Evolutionary conservation across 768 basidiomycete species (phyloP).

Genomic region (Lentinula sp.): DNA sequence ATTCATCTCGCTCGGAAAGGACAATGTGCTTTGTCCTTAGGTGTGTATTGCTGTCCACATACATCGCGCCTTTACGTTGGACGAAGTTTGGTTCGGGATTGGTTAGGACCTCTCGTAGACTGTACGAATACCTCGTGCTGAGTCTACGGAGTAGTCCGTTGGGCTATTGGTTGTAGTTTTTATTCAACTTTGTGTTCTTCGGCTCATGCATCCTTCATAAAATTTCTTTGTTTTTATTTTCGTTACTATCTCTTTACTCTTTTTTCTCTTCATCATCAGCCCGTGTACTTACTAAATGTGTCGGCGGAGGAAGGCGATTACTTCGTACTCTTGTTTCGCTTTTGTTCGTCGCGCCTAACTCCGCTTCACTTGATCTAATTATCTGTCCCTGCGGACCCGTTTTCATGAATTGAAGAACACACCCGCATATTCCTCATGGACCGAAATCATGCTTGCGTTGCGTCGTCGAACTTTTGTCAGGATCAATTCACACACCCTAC

Average conservation of each 20-base stretch:
- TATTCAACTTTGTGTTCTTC: slow-evolving; percentile 27
- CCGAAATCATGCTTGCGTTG: neutral
- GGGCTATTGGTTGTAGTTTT: slow-evolving; percentile 62
- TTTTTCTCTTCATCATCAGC: neutral
- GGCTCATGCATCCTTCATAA: slow-evolving; percentile 8
- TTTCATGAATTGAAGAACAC: neutral
- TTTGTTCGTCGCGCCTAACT: neutral
- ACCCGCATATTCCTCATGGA: neutral
- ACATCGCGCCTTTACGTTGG: neutral
- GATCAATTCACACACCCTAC: neutral
- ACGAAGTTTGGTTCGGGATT: slow-evolving; percentile 3
- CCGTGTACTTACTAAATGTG: neutral
- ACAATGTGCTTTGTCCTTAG: neutral
- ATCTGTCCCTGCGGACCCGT: neutral
- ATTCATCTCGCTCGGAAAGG: neutral
- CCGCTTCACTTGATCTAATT: slow-evolving; percentile 1
- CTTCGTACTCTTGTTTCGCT: neutral
- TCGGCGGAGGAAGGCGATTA: neutral
- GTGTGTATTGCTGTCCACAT: neutral
- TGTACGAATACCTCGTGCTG: neutral
- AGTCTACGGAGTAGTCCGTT: slow-evolving; percentile 25
- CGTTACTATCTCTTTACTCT: slow-evolving; percentile 19
- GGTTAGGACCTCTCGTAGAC: slow-evolving; percentile 8
- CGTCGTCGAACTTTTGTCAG: neutral
- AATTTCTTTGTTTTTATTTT: slow-evolving; percentile 28